phyloP scores from a whole-genome alignment of 1,284 basidiomycete genomes.

The Malassezia pachydermatis region DNA sequence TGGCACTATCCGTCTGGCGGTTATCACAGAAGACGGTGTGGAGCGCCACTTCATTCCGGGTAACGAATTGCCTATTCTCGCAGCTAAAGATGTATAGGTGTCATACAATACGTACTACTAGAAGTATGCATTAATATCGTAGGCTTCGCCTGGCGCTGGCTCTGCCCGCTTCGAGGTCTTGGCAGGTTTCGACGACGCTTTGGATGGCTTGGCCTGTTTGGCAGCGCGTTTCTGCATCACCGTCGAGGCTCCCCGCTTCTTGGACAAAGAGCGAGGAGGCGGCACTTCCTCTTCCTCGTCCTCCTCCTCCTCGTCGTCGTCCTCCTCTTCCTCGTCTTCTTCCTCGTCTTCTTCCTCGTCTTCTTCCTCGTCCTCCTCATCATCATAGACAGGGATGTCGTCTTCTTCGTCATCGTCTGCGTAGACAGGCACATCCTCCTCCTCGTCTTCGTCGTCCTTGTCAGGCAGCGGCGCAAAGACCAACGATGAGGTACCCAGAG shows the following conservation, averaged over 20 bases:
- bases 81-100: conserved; percentile 33
- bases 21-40: conserved; percentile 83
- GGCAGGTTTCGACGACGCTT: neutral
- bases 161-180: neutral
- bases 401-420: conserved; percentile 24
- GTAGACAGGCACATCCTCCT: conserved; percentile 31
- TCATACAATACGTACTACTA: conserved; percentile 7
- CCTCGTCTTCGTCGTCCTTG: conserved; percentile 24
- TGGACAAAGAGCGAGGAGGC: too few relatives aligned
- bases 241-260: conserved; percentile 1
- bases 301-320: conserved; percentile 18
- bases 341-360: conserved; percentile 29
- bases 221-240: neutral
- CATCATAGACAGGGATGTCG: conserved; percentile 17
- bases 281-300: conserved; percentile 24
- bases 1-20: conserved; percentile 91
- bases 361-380: conserved; percentile 26
- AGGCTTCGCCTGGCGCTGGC: conserved; percentile 32
- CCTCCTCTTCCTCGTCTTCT: conserved; percentile 23
- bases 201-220: neutral
- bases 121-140: conserved; percentile 37
- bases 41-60: conserved; percentile 93
- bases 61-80: conserved; percentile 43
- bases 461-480: conserved; percentile 5
- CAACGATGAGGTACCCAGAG: conserved; percentile 23